phyloP scores from a whole-genome alignment of 352 stramenopile genomes.

The Phytophthora fragariae region DNA sequence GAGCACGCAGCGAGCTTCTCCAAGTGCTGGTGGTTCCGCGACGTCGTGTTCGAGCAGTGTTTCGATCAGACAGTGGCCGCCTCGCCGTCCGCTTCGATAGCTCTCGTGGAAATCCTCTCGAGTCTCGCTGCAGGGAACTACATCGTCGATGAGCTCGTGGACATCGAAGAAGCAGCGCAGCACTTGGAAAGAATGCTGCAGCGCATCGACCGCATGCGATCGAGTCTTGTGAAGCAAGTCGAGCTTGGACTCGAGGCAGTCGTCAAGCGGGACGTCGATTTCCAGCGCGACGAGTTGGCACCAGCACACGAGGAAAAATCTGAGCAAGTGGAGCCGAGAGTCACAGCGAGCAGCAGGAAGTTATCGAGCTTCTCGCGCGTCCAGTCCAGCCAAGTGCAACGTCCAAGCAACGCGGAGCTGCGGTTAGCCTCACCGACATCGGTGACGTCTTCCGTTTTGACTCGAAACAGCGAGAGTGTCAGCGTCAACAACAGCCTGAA shows the following conservation, averaged over 20 bases:
- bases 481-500: neutral
- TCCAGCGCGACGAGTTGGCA: slow-evolving; percentile 22
- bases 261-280: slow-evolving; percentile 24
- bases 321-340: slow-evolving; percentile 17
- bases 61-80: slow-evolving; percentile 31
- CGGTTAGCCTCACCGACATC: slow-evolving; percentile 26
- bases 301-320: slow-evolving; percentile 6
- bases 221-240: slow-evolving; percentile 34
- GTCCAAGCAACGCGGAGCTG: slow-evolving; percentile 32
- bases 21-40: slow-evolving; percentile 62
- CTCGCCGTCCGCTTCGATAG: slow-evolving; percentile 19
- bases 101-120: slow-evolving; percentile 44
- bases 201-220: slow-evolving; percentile 37
- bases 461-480: slow-evolving; percentile 9
- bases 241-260: slow-evolving; percentile 39
- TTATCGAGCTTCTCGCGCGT: slow-evolving; percentile 32
- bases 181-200: slow-evolving; percentile 28
- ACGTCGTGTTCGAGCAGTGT: slow-evolving; percentile 40
- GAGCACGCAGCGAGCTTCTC: slow-evolving; percentile 45
- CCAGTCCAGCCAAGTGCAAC: slow-evolving; percentile 24
- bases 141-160: slow-evolving; percentile 50
- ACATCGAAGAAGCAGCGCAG: slow-evolving; percentile 33
- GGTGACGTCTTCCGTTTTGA: slow-evolving; percentile 19
- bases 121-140: slow-evolving; percentile 36
- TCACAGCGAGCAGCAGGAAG: slow-evolving; percentile 22